Conservation (phyloP, 352 stramenopile species). For the Globisporangium spiculum region DNA sequence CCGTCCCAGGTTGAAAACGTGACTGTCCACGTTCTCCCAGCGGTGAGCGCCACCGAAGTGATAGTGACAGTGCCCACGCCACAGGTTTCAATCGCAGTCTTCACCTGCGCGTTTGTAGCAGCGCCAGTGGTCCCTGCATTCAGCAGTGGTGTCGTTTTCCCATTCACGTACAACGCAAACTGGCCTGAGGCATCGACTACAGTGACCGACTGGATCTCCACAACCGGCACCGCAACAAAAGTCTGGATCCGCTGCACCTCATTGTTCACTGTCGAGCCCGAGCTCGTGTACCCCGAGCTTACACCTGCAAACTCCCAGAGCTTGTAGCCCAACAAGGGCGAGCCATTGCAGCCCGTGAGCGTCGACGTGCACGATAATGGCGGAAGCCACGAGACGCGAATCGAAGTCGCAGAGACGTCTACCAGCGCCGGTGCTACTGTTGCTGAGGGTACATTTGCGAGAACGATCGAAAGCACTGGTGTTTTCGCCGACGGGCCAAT, state of each 20-base stretch:
- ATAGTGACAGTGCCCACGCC: slow-evolving; percentile 57
- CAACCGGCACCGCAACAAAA: slow-evolving; percentile 43
- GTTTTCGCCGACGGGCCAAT: slow-evolving; percentile 79
- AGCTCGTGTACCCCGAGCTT: slow-evolving; percentile 68
- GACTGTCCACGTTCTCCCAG: slow-evolving; percentile 65
- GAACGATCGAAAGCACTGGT: slow-evolving; percentile 86
- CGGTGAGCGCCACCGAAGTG: slow-evolving; percentile 30
- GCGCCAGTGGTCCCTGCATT: slow-evolving; percentile 28
- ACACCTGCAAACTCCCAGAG: slow-evolving; percentile 91
- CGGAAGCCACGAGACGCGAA: slow-evolving; percentile 68
- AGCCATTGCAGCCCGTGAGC: slow-evolving; percentile 72
- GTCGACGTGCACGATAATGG: slow-evolving; percentile 65
- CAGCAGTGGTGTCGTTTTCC: slow-evolving; percentile 47
- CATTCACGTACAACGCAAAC: slow-evolving; percentile 75
- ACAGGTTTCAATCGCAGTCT: slow-evolving; percentile 51
- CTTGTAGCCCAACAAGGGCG: slow-evolving; percentile 88
- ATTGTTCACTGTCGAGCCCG: slow-evolving; percentile 66
- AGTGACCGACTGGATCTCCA: slow-evolving; percentile 76
- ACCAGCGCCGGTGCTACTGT: slow-evolving; percentile 48
- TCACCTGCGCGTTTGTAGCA: slow-evolving; percentile 36
- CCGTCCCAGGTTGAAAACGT: slow-evolving; percentile 54
- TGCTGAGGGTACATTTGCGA: slow-evolving; percentile 72
- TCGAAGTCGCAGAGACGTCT: slow-evolving; percentile 59
- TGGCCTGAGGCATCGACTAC: slow-evolving; percentile 58
- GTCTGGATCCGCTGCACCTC: slow-evolving; percentile 92